These are phyloP conservation scores for Acanthamoeba pearcei DNA, from an alignment of 208 protist species.

Conservation along the genomic window DNA sequence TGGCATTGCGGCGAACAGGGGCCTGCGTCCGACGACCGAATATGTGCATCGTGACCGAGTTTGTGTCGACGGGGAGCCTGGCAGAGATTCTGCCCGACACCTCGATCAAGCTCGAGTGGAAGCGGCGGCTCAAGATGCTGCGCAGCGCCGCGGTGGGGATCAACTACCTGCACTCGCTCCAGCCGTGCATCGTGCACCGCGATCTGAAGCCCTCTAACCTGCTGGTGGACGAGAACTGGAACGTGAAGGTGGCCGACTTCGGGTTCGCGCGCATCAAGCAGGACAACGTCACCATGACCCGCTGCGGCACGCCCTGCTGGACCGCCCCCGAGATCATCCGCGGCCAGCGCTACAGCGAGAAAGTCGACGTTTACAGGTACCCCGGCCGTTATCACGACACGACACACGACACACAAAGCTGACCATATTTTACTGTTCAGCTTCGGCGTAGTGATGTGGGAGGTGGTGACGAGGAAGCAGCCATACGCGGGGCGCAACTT, in stretches of 20 bases:
- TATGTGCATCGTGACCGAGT: conserved; percentile 84
- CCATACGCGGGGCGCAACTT: no score
- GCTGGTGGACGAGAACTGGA: conserved; percentile 81
- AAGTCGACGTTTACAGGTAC: conserved; percentile 76
- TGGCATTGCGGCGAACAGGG: no score
- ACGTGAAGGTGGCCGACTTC: conserved; percentile 85
- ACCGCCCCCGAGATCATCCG: conserved; percentile 81
- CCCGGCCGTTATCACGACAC: no score
- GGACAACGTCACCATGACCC: conserved; percentile 77
- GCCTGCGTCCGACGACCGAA: conserved; percentile 76
- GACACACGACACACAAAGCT: no score
- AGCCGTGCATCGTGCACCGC: conserved; percentile 30
- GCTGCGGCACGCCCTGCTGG: conserved; percentile 84
- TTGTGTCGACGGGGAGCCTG: conserved; percentile 48
- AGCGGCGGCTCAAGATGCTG: conserved; percentile 38
- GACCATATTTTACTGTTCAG: no score
- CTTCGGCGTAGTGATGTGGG: no score
- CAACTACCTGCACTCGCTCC: conserved; percentile 65
- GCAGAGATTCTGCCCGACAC: neutral
- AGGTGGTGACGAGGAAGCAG: no score
- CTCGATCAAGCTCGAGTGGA: neutral
- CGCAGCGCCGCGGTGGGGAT: conserved; percentile 22
- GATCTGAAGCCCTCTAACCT: conserved; percentile 14
- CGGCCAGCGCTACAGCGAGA: conserved; percentile 80
- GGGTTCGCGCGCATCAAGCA: conserved; percentile 75